Percentiles rank a stretch among this genome's conserved stretches.
phyloP scores from a whole-genome alignment of 73 alveolate species.

The Paramecium primaurelia region DNA sequence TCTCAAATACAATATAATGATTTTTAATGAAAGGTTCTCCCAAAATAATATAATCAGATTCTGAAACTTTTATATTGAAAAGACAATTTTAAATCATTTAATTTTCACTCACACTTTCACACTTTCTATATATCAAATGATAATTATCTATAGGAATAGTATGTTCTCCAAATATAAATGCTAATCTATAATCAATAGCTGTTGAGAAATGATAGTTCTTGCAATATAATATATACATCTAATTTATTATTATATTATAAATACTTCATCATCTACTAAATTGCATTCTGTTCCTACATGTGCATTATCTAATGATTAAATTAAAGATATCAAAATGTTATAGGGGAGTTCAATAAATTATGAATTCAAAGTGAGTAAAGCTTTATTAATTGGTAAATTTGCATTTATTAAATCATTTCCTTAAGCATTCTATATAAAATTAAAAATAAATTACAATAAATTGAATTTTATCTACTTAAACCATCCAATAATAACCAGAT shows the following conservation, averaged over 20 bases:
- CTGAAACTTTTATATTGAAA: background rate
- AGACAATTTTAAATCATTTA: background rate
- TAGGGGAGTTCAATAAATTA: constrained; percentile 27
- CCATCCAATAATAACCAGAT: constrained; percentile 47
- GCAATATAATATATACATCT: constrained; percentile 17
- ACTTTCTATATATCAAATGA: background rate
- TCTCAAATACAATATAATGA: constrained; percentile 14
- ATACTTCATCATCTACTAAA: background rate
- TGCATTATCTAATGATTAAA: background rate
- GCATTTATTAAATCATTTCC: background rate
- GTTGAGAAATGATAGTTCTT: background rate
- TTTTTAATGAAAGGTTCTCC: constrained; percentile 28
- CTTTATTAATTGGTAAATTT: background rate
- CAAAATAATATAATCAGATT: constrained; percentile 16
- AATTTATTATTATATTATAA: background rate
- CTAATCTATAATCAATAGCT: background rate
- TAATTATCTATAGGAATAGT: background rate
- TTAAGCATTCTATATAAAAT: background rate
- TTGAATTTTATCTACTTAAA: background rate
- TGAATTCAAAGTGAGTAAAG: background rate
- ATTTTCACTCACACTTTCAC: background rate
- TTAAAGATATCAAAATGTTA: background rate
- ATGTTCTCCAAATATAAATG: background rate
- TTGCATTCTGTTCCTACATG: background rate
- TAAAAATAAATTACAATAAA: background rate